phyloP scores from a whole-genome alignment of 2,329 filamentous ascomycete genomes.

The Microsporum ferrugineum region DNA sequence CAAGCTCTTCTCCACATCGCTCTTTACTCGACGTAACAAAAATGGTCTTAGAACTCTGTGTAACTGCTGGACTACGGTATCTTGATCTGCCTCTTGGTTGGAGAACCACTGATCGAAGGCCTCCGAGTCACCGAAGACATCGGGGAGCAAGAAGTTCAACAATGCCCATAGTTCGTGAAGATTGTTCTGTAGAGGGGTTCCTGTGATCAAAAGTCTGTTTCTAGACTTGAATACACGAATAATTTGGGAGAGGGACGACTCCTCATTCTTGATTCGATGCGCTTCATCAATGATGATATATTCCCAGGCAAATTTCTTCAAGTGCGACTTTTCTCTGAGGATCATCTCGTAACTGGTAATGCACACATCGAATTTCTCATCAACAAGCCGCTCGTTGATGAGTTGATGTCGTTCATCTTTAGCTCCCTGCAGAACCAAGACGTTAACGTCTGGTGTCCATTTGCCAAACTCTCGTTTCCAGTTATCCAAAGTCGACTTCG shows the following conservation, averaged over 20 bases:
- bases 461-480: slow-evolving; percentile 90
- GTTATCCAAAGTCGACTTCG: slow-evolving; percentile 95
- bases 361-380: slow-evolving; percentile 94
- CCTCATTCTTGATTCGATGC: slow-evolving; percentile 98
- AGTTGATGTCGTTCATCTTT: slow-evolving; percentile 85
- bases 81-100: slow-evolving; percentile 76
- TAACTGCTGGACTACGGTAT: slow-evolving; percentile 89
- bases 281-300: slow-evolving; percentile 99
- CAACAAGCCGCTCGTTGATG: slow-evolving; percentile 81
- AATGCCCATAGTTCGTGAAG: slow-evolving; percentile 95
- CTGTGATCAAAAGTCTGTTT: slow-evolving; percentile 89
- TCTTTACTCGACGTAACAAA: slow-evolving; percentile 88
- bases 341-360: slow-evolving; percentile 99
- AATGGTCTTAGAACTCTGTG: slow-evolving; percentile 90
- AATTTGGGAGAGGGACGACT: slow-evolving; percentile 91
- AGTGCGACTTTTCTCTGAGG: slow-evolving; percentile 78
- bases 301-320: slow-evolving; percentile 98
- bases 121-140: slow-evolving; percentile 92
- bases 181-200: slow-evolving; percentile 95
- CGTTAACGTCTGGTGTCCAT: slow-evolving; percentile 94
- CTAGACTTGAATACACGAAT: slow-evolving; percentile 93
- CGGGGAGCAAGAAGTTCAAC: slow-evolving; percentile 92
- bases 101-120: slow-evolving; percentile 99
- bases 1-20: slow-evolving; percentile 93
- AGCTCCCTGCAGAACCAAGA: slow-evolving; percentile 83